Evolutionary conservation across 192 early-diverging fungal species (phyloP), one percentile per base, ranked within the genome.

Genomic region (Mortierella alpina): DNA sequence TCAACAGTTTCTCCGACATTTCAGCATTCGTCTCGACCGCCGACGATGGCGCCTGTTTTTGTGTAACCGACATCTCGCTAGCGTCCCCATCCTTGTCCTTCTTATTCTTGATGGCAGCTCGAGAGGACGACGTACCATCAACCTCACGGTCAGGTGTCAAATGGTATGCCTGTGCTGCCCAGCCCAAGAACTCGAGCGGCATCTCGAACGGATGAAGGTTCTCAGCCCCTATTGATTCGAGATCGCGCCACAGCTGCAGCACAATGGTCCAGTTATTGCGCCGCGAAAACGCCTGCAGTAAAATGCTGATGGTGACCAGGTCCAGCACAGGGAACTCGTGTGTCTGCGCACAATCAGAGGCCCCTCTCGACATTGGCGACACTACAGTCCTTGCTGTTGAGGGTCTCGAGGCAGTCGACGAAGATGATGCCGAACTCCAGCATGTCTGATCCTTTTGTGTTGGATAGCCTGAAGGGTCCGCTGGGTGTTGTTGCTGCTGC

Each of bases 231-330:
- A 79, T 46, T 1, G 69, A 62, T 20, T 79, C 75, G 3, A 79
- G 56, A 51, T 79, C 75, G 14, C 63, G n/a, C 75, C 75, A 79
- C 41, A 78, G 48, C 20, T 62, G 68, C n/a, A 70, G 55, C 18
- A 79, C 69, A 60, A 79, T 70, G 7, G 39, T 53, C 75, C 75
- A 79, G 53, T 79, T 79, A 4, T 79, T 53, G 0, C 69, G 69
- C 11, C 66, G 52, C 1, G 62, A 62, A 23, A 79, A 79, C 7
- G 75, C 40, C 46, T 67, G 68, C 49, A 79, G 56, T 23, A 79
- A 42, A 20, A 71, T 71, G 31, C 47, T 65, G 18, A 71, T 56
- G 0, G 63, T 65, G 44, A 79, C 48, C 6, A 67, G 51, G 59
- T 79, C 75, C 54, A 79, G 22, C 0, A 52, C 12, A 0, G 75